Base-by-base conservation (phyloP, 768 basidiomycete species). In the Xerocomus brunneocitrinus region DNA sequence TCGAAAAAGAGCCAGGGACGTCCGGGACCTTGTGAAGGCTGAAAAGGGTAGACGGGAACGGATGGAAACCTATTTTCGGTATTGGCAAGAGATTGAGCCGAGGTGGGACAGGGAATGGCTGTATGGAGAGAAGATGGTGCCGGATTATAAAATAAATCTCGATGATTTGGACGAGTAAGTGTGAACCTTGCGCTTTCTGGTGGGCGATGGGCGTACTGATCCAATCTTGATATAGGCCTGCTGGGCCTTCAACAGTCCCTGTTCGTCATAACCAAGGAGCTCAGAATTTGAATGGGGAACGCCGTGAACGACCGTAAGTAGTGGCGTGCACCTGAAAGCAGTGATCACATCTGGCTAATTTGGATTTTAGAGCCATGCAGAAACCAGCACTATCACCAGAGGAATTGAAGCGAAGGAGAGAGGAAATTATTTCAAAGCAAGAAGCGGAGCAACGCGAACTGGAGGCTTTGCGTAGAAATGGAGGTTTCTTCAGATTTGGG, bases 31-130 rank as follows among this genome's bases (percentile, higher is more conserved):
- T 8, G 57, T 58, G 1, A 59, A 60, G 44, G 63, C 58, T 0
- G 65, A 69, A 50, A 51, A 13, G 28, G 65, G 57, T 14, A 56
- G 69, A 13, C 53, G 65, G 47, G 61, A 61, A 41, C 53, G 69
- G 13, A 62, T 71, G 58, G 61, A 69, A 19, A 30, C 54, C 8
- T 69, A 58, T 25, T 71, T 64, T 35, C 49, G 52, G 30, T 61
- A 67, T 32, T 71, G 70, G 66, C 57, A 58, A 27, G 55, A 71
- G 27, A 60, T 56, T 5, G 54, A 59, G 12, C 58, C 60, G 2
- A 45, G 5, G 4, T 66, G 69, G 66, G 56, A 60, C 35, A 59
- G 58, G 25, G 10, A 53, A n/a, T 68, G 68, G 68, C 12, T 68
- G 31, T 64, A 61, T 27, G 62, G 57, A 30, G 55, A 59, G 31